phyloP scores from a whole-genome alignment of 805 yeast species.

The Cyberlindnera xishuangbannaensis region DNA sequence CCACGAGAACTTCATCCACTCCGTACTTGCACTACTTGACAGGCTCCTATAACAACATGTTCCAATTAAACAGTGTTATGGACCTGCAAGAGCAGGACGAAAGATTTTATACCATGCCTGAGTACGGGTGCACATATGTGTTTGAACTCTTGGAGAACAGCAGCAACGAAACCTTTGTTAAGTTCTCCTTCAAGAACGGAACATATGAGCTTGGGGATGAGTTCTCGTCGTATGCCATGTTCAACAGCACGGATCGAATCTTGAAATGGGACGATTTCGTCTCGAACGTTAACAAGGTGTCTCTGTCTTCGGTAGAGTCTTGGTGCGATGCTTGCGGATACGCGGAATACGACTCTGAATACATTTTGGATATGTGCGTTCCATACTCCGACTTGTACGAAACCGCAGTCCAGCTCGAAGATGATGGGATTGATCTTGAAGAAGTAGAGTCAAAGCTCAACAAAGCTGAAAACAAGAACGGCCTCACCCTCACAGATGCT shows the following conservation, averaged over 20 bases:
- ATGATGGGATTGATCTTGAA: constrained; percentile 28
- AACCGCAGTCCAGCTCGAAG: constrained; percentile 25
- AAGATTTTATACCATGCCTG: constrained; percentile 40
- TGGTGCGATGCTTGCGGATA: constrained; percentile 40
- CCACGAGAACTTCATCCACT: constrained; percentile 29
- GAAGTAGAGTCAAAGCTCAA: constrained; percentile 8
- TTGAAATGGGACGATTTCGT: constrained; percentile 35
- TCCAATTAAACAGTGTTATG: constrained; percentile 32
- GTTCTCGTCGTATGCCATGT: constrained; percentile 32
- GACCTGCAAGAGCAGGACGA: constrained; percentile 29
- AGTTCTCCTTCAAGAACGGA: constrained; percentile 43
- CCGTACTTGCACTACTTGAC: constrained; percentile 38
- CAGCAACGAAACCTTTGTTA: constrained; percentile 27
- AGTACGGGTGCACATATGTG: constrained; percentile 40
- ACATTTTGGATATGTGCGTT: constrained; percentile 30
- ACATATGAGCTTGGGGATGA: constrained; percentile 29
- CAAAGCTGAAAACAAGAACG: not conserved
- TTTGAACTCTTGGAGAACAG: constrained; percentile 34
- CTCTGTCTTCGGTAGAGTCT: constrained; percentile 23
- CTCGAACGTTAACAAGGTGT: constrained; percentile 21
- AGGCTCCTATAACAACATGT: constrained; percentile 42
- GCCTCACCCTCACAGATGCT: constrained; percentile 35
- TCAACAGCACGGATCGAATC: constrained; percentile 27
- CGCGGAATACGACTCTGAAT: constrained; percentile 11
- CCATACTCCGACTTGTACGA: constrained; percentile 28